Base-by-base conservation (phyloP, 179 eudicot species). In the Sideroxylon spinosum region DNA sequence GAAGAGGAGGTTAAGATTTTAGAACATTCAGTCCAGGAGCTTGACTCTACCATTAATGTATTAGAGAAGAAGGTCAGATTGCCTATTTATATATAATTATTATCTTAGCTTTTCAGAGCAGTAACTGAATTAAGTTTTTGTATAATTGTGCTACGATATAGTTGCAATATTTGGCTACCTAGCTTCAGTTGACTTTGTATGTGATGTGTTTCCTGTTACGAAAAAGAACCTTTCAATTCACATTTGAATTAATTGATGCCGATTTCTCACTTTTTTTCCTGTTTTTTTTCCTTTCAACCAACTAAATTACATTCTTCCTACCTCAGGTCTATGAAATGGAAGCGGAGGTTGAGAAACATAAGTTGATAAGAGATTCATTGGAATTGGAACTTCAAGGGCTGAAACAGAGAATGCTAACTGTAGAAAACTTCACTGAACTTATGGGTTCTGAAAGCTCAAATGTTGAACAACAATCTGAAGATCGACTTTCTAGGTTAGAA, bases 1-100 rank as follows among this genome's bases (percentile, higher is more conserved):
- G 93, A 90, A 81, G 91, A 88, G 85, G 91, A 90, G 80, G 93
- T 88, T 37, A 88, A 80, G 81, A 88, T 90, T 71, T 83, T 90
- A 77, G 93, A 90, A 78, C 83, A 69, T 74, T 90, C 93, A 57
- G 85, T 90, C 26, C 88, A 88, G 81, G 93, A 90, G 85, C 93
- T 90, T 80, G 93, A 90, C 75, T 28, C 81, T 74, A 90, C 93
- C 63, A 80, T 90, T 69, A 87, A 88, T 82, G 87, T 88, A 48
- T 80, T 90, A 82, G 91, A 90, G 84, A 83, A 87, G 55, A 87
- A 86, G 91, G 93, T 90, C 48, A 78, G 81, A 49, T 37, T 3
- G 5, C 44, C 5, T 76, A 20, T 28, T n/a, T n/a, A 9, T 14
- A 56, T 46, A 13, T 25, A 11, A 49, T 17, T 74, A 26, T 46